Evolutionary conservation across 176 grass and related monocot species (phyloP).

Genomic region (Triticum timopheevii): DNA sequence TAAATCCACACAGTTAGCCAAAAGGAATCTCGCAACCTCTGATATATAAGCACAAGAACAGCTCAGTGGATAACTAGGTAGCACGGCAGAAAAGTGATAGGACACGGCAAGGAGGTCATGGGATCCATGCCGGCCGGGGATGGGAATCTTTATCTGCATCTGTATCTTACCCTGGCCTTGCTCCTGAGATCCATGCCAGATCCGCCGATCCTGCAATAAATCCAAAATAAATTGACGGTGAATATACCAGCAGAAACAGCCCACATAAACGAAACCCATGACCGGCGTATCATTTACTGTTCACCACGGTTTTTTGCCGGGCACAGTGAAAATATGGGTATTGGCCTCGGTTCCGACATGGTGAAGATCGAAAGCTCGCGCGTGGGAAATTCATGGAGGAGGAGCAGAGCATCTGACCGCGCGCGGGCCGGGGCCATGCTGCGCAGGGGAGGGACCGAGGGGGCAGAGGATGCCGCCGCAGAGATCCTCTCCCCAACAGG

Average conservation of each 20-base stretch:
- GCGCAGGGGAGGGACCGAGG: neutral
- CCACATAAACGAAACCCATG: no score
- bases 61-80: constrained; percentile 29
- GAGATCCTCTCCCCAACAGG: constrained; percentile 19
- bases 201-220: constrained; percentile 84
- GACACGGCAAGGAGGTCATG: constrained; percentile 19
- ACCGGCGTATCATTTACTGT: no score
- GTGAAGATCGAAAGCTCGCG: no score
- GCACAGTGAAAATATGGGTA: no score
- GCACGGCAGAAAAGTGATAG: constrained; percentile 20
- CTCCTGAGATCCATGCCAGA: constrained; percentile 98
- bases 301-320: no score
- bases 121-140: constrained; percentile 3
- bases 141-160: constrained; percentile 7
- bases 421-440: no score
- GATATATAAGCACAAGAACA: constrained; percentile 31
- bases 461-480: constrained; percentile 14
- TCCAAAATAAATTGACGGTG: neutral
- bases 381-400: no score
- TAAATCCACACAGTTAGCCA: neutral
- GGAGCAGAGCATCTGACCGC: no score
- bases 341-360: no score
- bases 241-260: no score
- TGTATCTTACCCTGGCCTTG: constrained; percentile 80
- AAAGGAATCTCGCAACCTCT: neutral